These are phyloP conservation scores for Aeschynomene evenia DNA, from an alignment of 306 rosid species.

Conservation along the genomic window DNA sequence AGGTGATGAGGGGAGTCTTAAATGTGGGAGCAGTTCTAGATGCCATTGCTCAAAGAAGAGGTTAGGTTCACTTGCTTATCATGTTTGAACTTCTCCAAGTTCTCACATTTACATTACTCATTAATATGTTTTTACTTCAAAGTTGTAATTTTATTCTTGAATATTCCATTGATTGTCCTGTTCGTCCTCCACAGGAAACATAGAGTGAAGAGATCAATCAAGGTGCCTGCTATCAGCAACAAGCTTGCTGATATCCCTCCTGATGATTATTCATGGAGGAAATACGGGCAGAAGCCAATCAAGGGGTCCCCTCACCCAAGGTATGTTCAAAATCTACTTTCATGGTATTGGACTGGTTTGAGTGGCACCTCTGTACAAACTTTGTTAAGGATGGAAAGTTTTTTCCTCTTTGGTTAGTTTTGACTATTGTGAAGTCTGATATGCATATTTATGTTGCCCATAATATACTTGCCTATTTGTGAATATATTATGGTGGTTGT, in stretches of 20 bases:
- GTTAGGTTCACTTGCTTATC: conserved; percentile 32
- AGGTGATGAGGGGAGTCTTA: conserved; percentile 71
- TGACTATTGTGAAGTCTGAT: not conserved
- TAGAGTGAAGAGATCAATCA: conserved; percentile 77
- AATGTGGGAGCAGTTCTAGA: conserved; percentile 69
- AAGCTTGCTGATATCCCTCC: conserved; percentile 92
- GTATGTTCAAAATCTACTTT: conserved; percentile 37
- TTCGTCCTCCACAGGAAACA: conserved; percentile 54
- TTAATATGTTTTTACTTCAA: not conserved
- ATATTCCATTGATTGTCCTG: not conserved
- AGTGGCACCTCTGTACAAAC: not conserved
- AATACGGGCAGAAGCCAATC: conserved; percentile 95
- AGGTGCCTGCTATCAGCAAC: conserved; percentile 87
- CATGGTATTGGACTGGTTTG: not conserved
- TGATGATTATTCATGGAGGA: conserved; percentile 94
- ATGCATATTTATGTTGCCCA: not conserved
- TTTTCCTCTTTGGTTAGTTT: not conserved
- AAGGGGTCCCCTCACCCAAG: conserved; percentile 96
- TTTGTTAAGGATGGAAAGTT: not conserved
- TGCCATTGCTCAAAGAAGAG: conserved; percentile 94
- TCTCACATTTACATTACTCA: not conserved
- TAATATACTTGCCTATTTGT: not conserved
- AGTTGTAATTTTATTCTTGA: not conserved
- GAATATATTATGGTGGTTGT: not conserved
- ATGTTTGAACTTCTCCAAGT: not conserved